phyloP scores from a whole-genome alignment of 2,329 filamentous ascomycete species.

The Seiridium cupressi region DNA sequence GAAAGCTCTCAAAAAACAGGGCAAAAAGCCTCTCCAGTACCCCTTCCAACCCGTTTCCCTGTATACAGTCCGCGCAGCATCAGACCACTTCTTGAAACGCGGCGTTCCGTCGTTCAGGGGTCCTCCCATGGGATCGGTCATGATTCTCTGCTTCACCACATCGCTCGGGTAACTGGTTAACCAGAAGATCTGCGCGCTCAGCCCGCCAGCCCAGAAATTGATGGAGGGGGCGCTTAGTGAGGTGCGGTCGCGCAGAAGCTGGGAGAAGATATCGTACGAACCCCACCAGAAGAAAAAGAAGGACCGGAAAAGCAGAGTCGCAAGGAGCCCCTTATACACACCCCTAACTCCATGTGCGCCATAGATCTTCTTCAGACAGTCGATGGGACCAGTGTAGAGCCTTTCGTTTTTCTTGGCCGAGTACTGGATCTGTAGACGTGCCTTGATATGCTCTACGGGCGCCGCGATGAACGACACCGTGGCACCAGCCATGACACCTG shows the following conservation, averaged over 20 bases:
- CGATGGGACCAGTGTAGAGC: slow-evolving; percentile 82
- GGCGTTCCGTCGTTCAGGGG: slow-evolving; percentile 64
- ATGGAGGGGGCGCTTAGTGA: slow-evolving; percentile 72
- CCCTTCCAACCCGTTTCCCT: slow-evolving; percentile 73
- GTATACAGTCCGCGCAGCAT: slow-evolving; percentile 77
- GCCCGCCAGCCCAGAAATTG: slow-evolving; percentile 96
- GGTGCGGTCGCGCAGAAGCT: slow-evolving; percentile 65
- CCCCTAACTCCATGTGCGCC: slow-evolving; percentile 72
- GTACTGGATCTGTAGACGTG: slow-evolving; percentile 92
- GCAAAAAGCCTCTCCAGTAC: slow-evolving; percentile 91
- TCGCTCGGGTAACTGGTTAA: slow-evolving; percentile 87
- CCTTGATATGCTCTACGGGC: slow-evolving; percentile 93
- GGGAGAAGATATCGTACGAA: slow-evolving; percentile 84
- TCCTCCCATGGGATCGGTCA: slow-evolving; percentile 88
- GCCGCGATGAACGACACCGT: slow-evolving; percentile 93
- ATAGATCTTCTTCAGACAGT: slow-evolving; percentile 73
- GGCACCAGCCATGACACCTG: slow-evolving; percentile 80
- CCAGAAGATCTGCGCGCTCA: slow-evolving; percentile 95
- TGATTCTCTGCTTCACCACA: slow-evolving; percentile 93
- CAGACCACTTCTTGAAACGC: slow-evolving; percentile 72
- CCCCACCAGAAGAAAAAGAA: slow-evolving; percentile 99
- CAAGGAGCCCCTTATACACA: slow-evolving; percentile 80
- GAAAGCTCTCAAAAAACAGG: slow-evolving; percentile 91
- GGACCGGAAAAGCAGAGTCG: slow-evolving; percentile 83
- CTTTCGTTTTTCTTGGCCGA: slow-evolving; percentile 73